A percentile compares a stretch with the other conserved stretches of the same genome.
Evolutionary conservation across 1,284 basidiomycete species (phyloP).

Genomic region (Heterobasidion occidentale): DNA sequence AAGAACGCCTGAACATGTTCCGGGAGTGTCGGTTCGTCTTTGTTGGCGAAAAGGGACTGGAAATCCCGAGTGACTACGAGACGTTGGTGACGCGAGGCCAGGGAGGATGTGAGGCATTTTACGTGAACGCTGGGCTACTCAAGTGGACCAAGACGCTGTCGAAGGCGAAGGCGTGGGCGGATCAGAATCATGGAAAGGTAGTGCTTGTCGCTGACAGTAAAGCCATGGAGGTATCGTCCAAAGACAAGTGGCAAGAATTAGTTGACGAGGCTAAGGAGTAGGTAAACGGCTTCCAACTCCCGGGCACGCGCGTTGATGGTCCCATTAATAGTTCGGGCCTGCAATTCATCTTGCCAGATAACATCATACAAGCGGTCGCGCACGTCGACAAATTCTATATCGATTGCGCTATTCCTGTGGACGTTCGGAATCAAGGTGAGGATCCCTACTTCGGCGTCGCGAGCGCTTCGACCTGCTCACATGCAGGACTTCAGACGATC

Average conservation of each 20-base stretch:
- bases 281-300: constrained; percentile 7
- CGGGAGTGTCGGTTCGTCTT: constrained; percentile 46
- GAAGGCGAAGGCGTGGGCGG: constrained; percentile 29
- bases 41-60: constrained; percentile 44
- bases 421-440: constrained; percentile 4
- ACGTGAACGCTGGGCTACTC: constrained; percentile 35
- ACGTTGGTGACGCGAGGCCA: constrained; percentile 46
- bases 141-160: constrained; percentile 44
- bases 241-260: constrained; percentile 43
- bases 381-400: constrained; percentile 21
- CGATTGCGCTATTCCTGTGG: constrained; percentile 7
- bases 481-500: constrained; percentile 1
- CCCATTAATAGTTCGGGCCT: constrained; percentile 18
- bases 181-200: constrained; percentile 37
- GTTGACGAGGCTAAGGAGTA: constrained; percentile 43
- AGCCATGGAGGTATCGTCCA: constrained; percentile 40
- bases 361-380: constrained; percentile 22
- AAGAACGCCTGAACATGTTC: constrained; percentile 48
- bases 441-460: no score
- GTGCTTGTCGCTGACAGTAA: constrained; percentile 44
- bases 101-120: constrained; percentile 52
- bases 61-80: constrained; percentile 36
- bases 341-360: constrained; percentile 18
- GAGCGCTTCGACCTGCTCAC: background rate
- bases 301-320: background rate